These are phyloP conservation scores for Dryas alaskensis DNA, from an alignment of 306 rosid species.

Conservation along the genomic window DNA sequence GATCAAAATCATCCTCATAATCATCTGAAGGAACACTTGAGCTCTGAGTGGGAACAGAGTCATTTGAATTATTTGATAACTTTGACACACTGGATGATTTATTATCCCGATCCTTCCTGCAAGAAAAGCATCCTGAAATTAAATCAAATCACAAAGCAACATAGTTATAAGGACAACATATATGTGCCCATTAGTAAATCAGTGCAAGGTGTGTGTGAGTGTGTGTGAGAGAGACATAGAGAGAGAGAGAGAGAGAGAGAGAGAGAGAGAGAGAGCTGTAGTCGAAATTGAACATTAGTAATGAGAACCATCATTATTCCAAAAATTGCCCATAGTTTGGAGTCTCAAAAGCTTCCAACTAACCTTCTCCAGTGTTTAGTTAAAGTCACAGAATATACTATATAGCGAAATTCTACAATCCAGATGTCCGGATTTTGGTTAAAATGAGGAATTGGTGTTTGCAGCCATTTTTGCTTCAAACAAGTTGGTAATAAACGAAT, in stretches of 20 bases:
- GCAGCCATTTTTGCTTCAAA: too few relatives aligned
- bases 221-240: not conserved
- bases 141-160: constrained; percentile 23
- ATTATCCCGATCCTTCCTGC: constrained; percentile 56
- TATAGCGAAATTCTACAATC: too few relatives aligned
- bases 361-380: not conserved
- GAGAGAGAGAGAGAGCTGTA: not conserved
- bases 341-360: not conserved
- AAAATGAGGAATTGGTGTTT: too few relatives aligned
- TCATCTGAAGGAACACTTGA: constrained; percentile 38
- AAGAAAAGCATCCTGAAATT: constrained; percentile 34
- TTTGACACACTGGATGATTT: constrained; percentile 45
- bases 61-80: constrained; percentile 48
- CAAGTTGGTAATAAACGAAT: too few relatives aligned
- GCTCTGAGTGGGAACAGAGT: constrained; percentile 47
- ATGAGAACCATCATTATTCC: not conserved
- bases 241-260: not conserved
- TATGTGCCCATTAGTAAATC: constrained; percentile 8
- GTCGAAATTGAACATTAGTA: not conserved
- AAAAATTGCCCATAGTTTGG: not conserved
- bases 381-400: not conserved
- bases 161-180: not conserved
- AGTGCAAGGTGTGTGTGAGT: too few relatives aligned
- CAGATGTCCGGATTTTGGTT: too few relatives aligned
- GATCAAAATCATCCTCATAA: constrained; percentile 83